Evolutionary conservation across 768 basidiomycete species (phyloP), one percentile per base, ranked within the genome.

Genomic region (Kockovaella imperatae): DNA sequence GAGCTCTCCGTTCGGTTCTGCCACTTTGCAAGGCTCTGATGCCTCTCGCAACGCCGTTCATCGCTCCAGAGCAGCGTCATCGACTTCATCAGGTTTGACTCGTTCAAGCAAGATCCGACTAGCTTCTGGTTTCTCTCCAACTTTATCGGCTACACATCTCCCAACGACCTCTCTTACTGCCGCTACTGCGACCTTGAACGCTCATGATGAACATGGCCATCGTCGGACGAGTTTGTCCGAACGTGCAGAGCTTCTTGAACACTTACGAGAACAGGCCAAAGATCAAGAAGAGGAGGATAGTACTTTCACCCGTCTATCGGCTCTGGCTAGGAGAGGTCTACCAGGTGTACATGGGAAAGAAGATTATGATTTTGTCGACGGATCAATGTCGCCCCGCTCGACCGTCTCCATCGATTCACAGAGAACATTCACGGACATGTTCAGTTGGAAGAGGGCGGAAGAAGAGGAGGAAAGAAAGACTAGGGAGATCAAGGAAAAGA

Each of bases 81-180:
- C 55, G 3, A 57, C 62, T 17, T 67, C 65, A 1, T 61, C 59
- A 3, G 53, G 57, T 20, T 29, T 54, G 0, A 51, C 55, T 36
- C 50, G 26, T 13, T 18, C 15, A 7, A 52, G 56, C 3, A 54
- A 52, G 6, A 45, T 41, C 13, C 38, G 59, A 23, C 44, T 50
- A 3, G 42, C 45, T 6, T 59, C 65, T 15, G 57, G 61, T 2
- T 56, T 67, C 39, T 64, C 62, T 1, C 65, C 65, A 13, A 59
- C 62, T 18, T 41, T 56, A 13, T 49, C 59, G 4, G 39, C 53
- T 14, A 30, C 39, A 21, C 47, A 51, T 21, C 21, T 50, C 15
- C 55, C 53, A 6, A 42, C 42, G 7, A 42, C 58, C 3, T 45
- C 53, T 1, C 31, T 64, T 3, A 55, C 62, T 8, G 64, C 61